Percentiles rank a stretch among this genome's conserved stretches.
Conservation (phyloP, 768 basidiomycete species). For the Favolaschia claudopus region DNA sequence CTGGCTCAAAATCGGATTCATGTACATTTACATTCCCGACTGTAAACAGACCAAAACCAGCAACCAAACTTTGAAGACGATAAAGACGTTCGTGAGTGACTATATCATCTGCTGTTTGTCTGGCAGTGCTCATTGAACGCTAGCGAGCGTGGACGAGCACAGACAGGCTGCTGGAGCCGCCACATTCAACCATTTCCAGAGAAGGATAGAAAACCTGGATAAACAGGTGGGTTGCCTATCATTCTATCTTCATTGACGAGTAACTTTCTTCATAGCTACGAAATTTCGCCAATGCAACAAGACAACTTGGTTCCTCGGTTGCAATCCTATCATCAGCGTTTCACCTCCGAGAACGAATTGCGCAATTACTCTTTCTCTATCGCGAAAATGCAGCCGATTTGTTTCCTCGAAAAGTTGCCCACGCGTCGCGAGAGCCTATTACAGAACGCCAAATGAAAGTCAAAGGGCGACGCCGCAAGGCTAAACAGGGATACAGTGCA, state of each 20-base stretch:
- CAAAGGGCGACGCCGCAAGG: slow-evolving; percentile 39
- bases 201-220: slow-evolving; percentile 14
- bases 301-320: slow-evolving; percentile 79
- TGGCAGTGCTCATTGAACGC: neutral
- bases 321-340: slow-evolving; percentile 79
- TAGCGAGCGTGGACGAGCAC: slow-evolving; percentile 64
- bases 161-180: slow-evolving; percentile 73
- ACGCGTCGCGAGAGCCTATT: slow-evolving; percentile 47
- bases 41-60: slow-evolving; percentile 42
- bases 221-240: slow-evolving; percentile 7
- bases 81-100: slow-evolving; percentile 67
- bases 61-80: slow-evolving; percentile 67
- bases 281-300: slow-evolving; percentile 78
- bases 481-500: slow-evolving; percentile 43
- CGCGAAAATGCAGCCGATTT: slow-evolving; percentile 79
- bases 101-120: neutral
- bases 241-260: neutral
- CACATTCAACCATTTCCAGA: slow-evolving; percentile 66
- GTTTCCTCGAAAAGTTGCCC: slow-evolving; percentile 71
- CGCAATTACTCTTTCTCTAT: slow-evolving; percentile 74
- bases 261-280: slow-evolving; percentile 57
- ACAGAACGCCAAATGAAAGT: slow-evolving; percentile 39
- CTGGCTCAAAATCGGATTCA: neutral
- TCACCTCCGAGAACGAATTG: slow-evolving; percentile 72
- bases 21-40: neutral